These are phyloP conservation scores for Aspergillus fumigatiaffinis DNA, from an alignment of 2,329 filamentous ascomycete species.

Conservation along the genomic window DNA sequence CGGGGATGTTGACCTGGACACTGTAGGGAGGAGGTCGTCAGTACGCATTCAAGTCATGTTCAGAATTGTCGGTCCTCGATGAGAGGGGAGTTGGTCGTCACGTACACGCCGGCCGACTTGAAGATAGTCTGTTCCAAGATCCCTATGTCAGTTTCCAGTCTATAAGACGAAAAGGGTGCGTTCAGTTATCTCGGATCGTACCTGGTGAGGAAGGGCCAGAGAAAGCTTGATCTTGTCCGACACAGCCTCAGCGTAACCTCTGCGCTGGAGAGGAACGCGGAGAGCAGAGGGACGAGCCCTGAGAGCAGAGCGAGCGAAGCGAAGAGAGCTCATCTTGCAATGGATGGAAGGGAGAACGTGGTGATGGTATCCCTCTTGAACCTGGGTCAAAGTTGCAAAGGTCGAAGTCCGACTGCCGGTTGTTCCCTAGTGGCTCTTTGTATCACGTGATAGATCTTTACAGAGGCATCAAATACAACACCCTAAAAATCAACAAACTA, in stretches of 20 bases:
- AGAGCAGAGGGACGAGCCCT: conserved; percentile 75
- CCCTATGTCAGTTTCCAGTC: conserved; percentile 19
- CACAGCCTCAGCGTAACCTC: conserved; percentile 86
- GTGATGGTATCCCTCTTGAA: conserved; percentile 34
- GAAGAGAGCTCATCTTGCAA: conserved; percentile 80
- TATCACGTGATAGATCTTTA: conserved; percentile 24
- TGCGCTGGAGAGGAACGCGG: conserved; percentile 72
- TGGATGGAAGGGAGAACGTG: conserved; percentile 28
- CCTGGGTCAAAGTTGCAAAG: conserved; percentile 34
- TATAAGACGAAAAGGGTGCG: not conserved
- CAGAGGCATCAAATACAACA: conserved; percentile 7
- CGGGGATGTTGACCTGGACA: conserved; percentile 97
- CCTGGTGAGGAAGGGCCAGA: conserved; percentile 96
- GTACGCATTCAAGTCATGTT: conserved; percentile 17
- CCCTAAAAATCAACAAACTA: not conserved
- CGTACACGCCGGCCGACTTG: conserved; percentile 68
- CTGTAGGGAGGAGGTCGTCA: conserved; percentile 63
- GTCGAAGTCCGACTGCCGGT: conserved; percentile 37
- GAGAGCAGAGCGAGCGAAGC: conserved; percentile 85
- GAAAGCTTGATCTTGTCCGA: conserved; percentile 97
- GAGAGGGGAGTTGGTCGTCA: conserved; percentile 19
- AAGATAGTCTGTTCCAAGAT: conserved; percentile 56
- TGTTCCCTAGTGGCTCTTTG: conserved; percentile 33
- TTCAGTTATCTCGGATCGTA: conserved; percentile 50
- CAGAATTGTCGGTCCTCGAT: not conserved